Percentiles rank a stretch among this genome's conserved stretches.
phyloP scores from a whole-genome alignment of 148 eudicot genomes.

The Rhododendron henanense region DNA sequence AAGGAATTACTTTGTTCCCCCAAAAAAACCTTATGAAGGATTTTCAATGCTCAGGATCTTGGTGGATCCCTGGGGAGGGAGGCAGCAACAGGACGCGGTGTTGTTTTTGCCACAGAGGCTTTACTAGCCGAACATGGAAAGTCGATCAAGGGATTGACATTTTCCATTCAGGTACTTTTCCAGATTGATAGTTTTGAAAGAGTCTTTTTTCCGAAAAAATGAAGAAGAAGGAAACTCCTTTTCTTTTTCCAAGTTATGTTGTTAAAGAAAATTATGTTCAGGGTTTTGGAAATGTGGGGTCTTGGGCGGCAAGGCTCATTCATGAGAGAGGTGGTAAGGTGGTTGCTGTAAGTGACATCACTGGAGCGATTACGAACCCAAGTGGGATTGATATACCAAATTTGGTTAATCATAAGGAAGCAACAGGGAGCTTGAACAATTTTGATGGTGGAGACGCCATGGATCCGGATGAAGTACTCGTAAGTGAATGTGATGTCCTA shows the following conservation, averaged over 20 bases:
- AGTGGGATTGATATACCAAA: constrained; percentile 42
- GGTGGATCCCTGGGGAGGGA: constrained; percentile 59
- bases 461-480: constrained; percentile 40
- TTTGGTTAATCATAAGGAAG: constrained; percentile 43
- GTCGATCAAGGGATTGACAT: constrained; percentile 39
- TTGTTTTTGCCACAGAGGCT: constrained; percentile 53
- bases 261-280: constrained; percentile 15
- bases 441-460: constrained; percentile 45
- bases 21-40: background rate
- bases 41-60: constrained; percentile 23
- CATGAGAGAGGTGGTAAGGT: constrained; percentile 68
- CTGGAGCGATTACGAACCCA: constrained; percentile 53
- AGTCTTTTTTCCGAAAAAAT: background rate
- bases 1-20: background rate
- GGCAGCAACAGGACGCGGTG: constrained; percentile 63
- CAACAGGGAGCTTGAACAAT: constrained; percentile 36
- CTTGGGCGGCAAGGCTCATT: constrained; percentile 60
- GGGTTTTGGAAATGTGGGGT: constrained; percentile 71
- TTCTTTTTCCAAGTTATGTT: background rate
- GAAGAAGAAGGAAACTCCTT: background rate
- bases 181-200: background rate
- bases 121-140: constrained; percentile 49
- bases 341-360: constrained; percentile 65
- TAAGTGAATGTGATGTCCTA: constrained; percentile 52
- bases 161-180: constrained; percentile 46